Percentiles rank a stretch among this genome's conserved stretches.
Evolutionary conservation across 352 stramenopile genomes (phyloP).

Genomic region (Globisporangium acanthophoron): DNA sequence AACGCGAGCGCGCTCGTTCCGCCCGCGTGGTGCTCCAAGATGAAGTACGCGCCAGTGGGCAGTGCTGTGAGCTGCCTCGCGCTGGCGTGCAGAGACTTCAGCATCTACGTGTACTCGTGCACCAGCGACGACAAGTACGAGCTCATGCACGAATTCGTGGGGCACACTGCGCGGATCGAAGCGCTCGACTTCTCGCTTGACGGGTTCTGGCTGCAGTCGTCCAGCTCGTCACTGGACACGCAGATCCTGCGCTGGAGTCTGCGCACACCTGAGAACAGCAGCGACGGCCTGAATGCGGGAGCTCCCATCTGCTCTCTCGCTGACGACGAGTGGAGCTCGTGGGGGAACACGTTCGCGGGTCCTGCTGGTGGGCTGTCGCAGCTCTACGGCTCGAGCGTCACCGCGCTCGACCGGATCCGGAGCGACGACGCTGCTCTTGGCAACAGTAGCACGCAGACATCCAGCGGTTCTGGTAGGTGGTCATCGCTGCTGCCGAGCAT

Average conservation of each 20-base stretch:
- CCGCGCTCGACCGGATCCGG: slow-evolving; percentile 36
- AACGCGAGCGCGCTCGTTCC: slow-evolving; percentile 6
- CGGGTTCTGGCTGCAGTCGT: slow-evolving; percentile 56
- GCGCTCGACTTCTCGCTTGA: slow-evolving; percentile 69
- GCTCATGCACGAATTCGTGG: slow-evolving; percentile 47
- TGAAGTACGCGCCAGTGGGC: slow-evolving; percentile 41
- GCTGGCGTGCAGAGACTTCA: slow-evolving; percentile 59
- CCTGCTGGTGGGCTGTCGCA: slow-evolving; percentile 43
- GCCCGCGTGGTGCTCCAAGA: slow-evolving; percentile 42
- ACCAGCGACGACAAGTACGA: slow-evolving; percentile 26
- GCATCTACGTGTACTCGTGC: slow-evolving; percentile 64
- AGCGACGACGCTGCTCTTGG: slow-evolving; percentile 11
- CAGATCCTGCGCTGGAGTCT: slow-evolving; percentile 74
- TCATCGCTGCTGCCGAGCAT: slow-evolving; percentile 45
- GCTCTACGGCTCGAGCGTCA: slow-evolving; percentile 23
- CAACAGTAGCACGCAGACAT: not conserved
- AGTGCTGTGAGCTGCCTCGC: slow-evolving; percentile 22
- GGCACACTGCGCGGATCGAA: slow-evolving; percentile 53
- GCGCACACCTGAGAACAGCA: slow-evolving; percentile 2
- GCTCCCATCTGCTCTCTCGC: slow-evolving; percentile 17
- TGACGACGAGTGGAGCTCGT: slow-evolving; percentile 45
- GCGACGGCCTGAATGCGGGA: not conserved
- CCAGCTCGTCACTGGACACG: slow-evolving; percentile 38
- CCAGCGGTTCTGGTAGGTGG: slow-evolving; percentile 19
- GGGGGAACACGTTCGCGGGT: slow-evolving; percentile 46